phyloP scores from a whole-genome alignment of 2,329 filamentous ascomycete genomes.

The Monosporascus sp. region DNA sequence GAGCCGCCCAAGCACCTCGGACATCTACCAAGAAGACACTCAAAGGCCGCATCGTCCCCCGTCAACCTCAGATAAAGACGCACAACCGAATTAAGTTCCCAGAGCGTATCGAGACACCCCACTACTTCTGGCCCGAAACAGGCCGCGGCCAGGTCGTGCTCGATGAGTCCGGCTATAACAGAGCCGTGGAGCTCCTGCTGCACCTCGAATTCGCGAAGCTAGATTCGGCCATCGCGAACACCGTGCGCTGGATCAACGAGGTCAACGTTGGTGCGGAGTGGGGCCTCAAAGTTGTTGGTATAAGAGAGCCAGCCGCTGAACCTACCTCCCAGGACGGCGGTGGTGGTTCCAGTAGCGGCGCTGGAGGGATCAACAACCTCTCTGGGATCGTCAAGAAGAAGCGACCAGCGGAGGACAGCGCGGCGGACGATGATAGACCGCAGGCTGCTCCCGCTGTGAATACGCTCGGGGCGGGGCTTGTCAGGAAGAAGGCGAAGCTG shows the following conservation, averaged over 20 bases:
- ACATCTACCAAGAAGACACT: conserved; percentile 39
- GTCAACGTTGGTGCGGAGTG: conserved; percentile 49
- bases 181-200: conserved; percentile 63
- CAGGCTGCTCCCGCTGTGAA: conserved; percentile 19
- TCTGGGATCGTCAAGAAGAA: conserved; percentile 44
- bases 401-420: conserved; percentile 19
- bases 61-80: conserved; percentile 61
- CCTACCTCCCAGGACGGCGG: neutral
- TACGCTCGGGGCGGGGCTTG: conserved; percentile 30
- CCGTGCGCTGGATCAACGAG: conserved; percentile 65
- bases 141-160: conserved; percentile 61
- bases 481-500: conserved; percentile 47
- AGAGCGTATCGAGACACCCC: conserved; percentile 48
- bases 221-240: conserved; percentile 58
- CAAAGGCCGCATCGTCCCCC: conserved; percentile 55
- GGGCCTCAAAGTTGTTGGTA: conserved; percentile 46
- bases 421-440: neutral
- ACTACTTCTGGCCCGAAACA: conserved; percentile 60
- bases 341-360: neutral
- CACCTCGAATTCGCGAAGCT: conserved; percentile 67
- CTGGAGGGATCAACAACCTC: conserved; percentile 37
- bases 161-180: conserved; percentile 58
- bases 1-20: conserved; percentile 16
- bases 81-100: conserved; percentile 43
- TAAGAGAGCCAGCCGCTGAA: conserved; percentile 21